Percentiles rank a stretch among this genome's conserved stretches.
Evolutionary conservation across 2,329 filamentous ascomycete species (phyloP).

Genomic region (Cercospora citrullina): DNA sequence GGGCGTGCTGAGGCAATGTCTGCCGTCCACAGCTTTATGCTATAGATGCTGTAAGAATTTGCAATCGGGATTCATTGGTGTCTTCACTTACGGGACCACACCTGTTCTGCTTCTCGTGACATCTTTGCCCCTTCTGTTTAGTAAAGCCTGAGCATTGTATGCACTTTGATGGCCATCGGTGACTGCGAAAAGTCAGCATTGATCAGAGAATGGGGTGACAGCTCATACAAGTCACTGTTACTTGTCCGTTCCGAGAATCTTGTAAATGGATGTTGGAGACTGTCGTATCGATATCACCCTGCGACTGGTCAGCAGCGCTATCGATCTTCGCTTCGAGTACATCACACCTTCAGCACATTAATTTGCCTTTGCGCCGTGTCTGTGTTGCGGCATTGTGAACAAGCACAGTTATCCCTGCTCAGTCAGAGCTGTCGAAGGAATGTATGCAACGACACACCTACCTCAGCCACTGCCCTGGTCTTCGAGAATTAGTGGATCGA

Average conservation of each 20-base stretch:
- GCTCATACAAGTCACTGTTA: slow-evolving; percentile 27
- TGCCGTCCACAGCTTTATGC: slow-evolving; percentile 30
- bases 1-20: slow-evolving; percentile 32
- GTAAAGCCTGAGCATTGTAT: slow-evolving; percentile 15
- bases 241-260: slow-evolving; percentile 1
- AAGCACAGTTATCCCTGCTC: slow-evolving; percentile 33
- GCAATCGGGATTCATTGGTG: too few relatives aligned
- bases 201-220: background rate
- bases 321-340: background rate
- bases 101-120: slow-evolving; percentile 27
- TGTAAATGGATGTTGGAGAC: slow-evolving; percentile 19
- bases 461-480: slow-evolving; percentile 28
- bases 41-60: background rate
- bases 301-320: background rate
- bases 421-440: slow-evolving; percentile 2
- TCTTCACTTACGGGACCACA: slow-evolving; percentile 14
- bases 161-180: slow-evolving; percentile 30
- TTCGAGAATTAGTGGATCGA: slow-evolving; percentile 13
- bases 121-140: slow-evolving; percentile 14
- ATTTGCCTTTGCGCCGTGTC: slow-evolving; percentile 37
- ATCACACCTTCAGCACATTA: slow-evolving; percentile 34
- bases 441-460: slow-evolving; percentile 1
- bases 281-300: slow-evolving; percentile 21
- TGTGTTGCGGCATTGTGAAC: slow-evolving; percentile 33
- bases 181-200: slow-evolving; percentile 15